Conservation (phyloP, 768 basidiomycete genomes). For the Mycena indigotica region DNA sequence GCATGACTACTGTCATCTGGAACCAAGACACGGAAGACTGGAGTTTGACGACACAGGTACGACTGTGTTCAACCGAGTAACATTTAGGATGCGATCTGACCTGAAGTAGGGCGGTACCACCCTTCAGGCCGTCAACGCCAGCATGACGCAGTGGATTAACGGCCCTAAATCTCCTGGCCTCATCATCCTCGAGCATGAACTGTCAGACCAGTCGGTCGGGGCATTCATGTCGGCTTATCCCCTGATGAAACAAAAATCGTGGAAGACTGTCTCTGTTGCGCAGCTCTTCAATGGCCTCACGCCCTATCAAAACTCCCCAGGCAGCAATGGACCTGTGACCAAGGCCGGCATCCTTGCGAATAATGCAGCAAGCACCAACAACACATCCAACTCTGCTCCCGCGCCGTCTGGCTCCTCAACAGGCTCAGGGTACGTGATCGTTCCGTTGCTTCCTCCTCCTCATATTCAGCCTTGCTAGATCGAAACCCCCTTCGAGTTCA, state of each 20-base stretch:
- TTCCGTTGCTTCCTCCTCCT: too few relatives aligned
- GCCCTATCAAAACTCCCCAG: slow-evolving; percentile 50
- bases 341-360: slow-evolving; percentile 23
- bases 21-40: slow-evolving; percentile 87
- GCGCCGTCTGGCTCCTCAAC: background rate
- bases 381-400: background rate
- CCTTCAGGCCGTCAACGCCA: slow-evolving; percentile 43
- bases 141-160: slow-evolving; percentile 60
- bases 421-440: background rate
- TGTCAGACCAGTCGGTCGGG: slow-evolving; percentile 56
- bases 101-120: slow-evolving; percentile 41
- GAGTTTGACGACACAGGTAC: slow-evolving; percentile 49
- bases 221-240: slow-evolving; percentile 72
- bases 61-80: slow-evolving; percentile 33
- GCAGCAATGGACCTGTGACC: slow-evolving; percentile 36
- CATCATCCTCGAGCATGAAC: slow-evolving; percentile 84
- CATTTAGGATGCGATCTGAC: background rate
- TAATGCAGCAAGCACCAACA: background rate
- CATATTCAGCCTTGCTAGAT: too few relatives aligned
- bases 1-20: slow-evolving; percentile 84
- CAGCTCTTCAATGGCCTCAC: slow-evolving; percentile 40
- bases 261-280: slow-evolving; percentile 66
- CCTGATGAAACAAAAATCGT: slow-evolving; percentile 64
- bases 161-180: slow-evolving; percentile 79
- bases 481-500: too few relatives aligned